These are phyloP conservation scores for Rheum nobile DNA, from an alignment of 148 eudicot genomes.

Conservation along the genomic window DNA sequence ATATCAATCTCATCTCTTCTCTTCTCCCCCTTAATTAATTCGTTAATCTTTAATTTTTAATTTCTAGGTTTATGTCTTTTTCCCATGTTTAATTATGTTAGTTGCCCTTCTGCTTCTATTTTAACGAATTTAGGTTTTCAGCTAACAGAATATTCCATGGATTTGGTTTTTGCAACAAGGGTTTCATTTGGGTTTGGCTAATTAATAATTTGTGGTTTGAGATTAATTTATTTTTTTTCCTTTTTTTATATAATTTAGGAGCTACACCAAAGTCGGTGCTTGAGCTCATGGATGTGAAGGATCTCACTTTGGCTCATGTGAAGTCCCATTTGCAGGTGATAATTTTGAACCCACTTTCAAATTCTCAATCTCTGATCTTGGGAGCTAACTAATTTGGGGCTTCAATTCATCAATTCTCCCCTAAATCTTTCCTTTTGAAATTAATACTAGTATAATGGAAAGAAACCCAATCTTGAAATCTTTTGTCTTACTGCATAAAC, in stretches of 20 bases:
- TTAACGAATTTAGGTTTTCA: background rate
- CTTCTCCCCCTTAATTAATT: background rate
- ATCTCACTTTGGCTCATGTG: slow-evolving; percentile 95
- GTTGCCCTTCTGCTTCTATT: background rate
- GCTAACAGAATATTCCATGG: background rate
- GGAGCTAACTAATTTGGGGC: background rate
- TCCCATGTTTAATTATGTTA: background rate
- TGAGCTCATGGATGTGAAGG: slow-evolving; percentile 98
- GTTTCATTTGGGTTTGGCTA: slow-evolving; percentile 8
- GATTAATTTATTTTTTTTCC: background rate
- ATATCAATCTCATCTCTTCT: background rate
- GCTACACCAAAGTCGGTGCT: slow-evolving; percentile 96
- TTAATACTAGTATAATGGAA: background rate
- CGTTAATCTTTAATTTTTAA: background rate
- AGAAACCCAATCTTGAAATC: background rate
- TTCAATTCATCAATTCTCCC: background rate
- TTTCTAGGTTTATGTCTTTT: background rate
- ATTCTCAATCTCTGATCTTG: background rate
- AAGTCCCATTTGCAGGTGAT: slow-evolving; percentile 94
- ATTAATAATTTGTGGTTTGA: background rate
- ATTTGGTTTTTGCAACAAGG: background rate
- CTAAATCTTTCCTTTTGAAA: background rate
- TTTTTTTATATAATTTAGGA: background rate
- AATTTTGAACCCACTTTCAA: background rate
- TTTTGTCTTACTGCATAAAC: slow-evolving; percentile 1